phyloP scores from a whole-genome alignment of 345 rosid genomes.

The Lumnitzera littorea region DNA sequence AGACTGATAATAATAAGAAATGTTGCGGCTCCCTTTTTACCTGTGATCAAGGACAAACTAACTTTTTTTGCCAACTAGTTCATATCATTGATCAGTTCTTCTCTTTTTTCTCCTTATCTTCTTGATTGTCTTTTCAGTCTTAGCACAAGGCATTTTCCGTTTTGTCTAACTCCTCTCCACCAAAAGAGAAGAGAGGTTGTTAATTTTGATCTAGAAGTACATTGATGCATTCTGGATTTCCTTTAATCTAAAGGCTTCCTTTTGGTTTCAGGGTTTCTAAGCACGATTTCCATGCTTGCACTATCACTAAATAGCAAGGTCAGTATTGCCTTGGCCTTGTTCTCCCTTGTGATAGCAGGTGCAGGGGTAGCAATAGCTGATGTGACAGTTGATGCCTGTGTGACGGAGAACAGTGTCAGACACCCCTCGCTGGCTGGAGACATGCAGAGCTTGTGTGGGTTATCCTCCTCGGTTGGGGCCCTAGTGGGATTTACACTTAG shows the following conservation, averaged over 20 bases:
- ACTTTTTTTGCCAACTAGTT: no score
- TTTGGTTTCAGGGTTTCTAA: slow-evolving; percentile 36
- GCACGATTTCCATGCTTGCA: slow-evolving; percentile 44
- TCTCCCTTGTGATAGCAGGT: slow-evolving; percentile 41
- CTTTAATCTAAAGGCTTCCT: neutral
- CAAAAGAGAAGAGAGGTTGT: neutral
- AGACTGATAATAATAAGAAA: no score
- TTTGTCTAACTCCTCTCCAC: neutral
- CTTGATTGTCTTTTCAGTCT: no score
- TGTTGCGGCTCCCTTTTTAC: no score
- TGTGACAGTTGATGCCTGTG: slow-evolving; percentile 74
- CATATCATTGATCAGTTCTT: no score
- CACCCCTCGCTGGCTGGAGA: slow-evolving; percentile 67
- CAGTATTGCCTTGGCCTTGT: slow-evolving; percentile 43
- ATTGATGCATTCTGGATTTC: no score
- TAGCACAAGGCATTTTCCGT: neutral
- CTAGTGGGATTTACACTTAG: slow-evolving; percentile 57
- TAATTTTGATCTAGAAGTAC: neutral
- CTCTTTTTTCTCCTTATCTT: no score
- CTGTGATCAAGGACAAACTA: no score
- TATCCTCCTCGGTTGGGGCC: slow-evolving; percentile 57
- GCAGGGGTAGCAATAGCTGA: slow-evolving; percentile 63
- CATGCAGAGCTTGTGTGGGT: slow-evolving; percentile 71
- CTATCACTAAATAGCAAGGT: slow-evolving; percentile 37
- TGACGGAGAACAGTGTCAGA: slow-evolving; percentile 48